These are phyloP conservation scores for Debaryomyces fabryi DNA, from an alignment of 1,139 yeast genomes.

Conservation along the genomic window DNA sequence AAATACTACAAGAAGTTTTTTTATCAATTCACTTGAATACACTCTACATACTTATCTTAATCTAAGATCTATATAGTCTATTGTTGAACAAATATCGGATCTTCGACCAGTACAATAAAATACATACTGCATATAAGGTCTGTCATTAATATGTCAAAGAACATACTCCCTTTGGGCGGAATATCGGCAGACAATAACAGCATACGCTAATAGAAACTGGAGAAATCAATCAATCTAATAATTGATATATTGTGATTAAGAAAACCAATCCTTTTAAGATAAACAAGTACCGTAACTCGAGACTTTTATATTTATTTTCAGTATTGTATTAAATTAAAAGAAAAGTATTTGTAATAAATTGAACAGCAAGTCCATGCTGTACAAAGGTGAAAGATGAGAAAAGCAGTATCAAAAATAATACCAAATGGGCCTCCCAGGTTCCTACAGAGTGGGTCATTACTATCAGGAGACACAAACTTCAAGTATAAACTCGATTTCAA, in stretches of 20 bases:
- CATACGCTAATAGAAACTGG: not conserved
- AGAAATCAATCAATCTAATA: not conserved
- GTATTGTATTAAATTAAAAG: not conserved
- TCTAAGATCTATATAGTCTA: not conserved
- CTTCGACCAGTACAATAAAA: not conserved
- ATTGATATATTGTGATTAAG: not conserved
- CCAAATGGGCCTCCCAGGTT: constrained; percentile 25
- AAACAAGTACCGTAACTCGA: not conserved
- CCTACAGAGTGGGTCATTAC: constrained; percentile 2
- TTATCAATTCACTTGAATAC: not conserved
- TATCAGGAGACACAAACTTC: constrained; percentile 10
- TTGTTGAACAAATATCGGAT: not conserved
- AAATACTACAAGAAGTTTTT: no score
- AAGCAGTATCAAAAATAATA: constrained; percentile 47
- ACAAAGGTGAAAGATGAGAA: constrained; percentile 31
- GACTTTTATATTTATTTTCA: not conserved
- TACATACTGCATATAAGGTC: not conserved
- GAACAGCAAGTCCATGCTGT: not conserved
- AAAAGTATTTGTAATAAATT: not conserved
- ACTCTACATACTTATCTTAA: not conserved
- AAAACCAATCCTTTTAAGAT: not conserved
- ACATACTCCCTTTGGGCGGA: constrained; percentile 1
- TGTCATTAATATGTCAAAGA: constrained; percentile 5
- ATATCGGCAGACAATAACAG: not conserved
- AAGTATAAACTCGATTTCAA: constrained; percentile 44